Base-by-base conservation (phyloP, 805 yeast species). In the Hanseniaspora meyeri region DNA sequence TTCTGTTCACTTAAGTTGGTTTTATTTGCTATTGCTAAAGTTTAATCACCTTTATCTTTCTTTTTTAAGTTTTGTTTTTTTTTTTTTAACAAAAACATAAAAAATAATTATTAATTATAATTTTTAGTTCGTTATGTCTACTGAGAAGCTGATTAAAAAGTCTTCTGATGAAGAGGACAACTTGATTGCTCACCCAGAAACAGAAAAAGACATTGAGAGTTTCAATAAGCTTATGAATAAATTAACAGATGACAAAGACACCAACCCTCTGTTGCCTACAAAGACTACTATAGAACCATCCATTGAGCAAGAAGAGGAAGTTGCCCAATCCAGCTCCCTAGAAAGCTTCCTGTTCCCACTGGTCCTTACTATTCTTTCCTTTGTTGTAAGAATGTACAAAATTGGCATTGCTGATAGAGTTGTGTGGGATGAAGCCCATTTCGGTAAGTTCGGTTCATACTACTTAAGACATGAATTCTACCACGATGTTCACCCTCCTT, bases 391-490 rank as follows among this genome's bases (percentile, higher is more conserved):
- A 63, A 73, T 82, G 59, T 76, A 81, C 63, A 74, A 77, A 50
- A 81, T 86, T 51, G 81, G 78, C 24, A 69, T 70, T 36, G 76
- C 81, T 58, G 68, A 77, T 51, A 75, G 74, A 55, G 91, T 86
- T 49, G 83, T 85, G 9, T 86, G 95, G 95, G 95, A 86, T 71
- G 95, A 86, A 68, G 93, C 95, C 6, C 95, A 86, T 73, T 86
- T 86, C 67, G 95, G 93, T 45, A 85, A 84, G 66, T 86, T 86
- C 66, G 95, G 95, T 47, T 82, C 91, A 3, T 81, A 85, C 64
- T 86, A 86, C 68, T 71, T 85, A 61, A 78, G 82, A 67, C 88
- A 82, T 64, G 89, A 85, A 63, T 85, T 85, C 65, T 86, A 86
- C 64, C 87, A 82, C 63, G 95, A 86, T 70, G 95, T 86, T 34